Conservation (phyloP, 768 basidiomycete genomes). For the Megacollybia marginata region DNA sequence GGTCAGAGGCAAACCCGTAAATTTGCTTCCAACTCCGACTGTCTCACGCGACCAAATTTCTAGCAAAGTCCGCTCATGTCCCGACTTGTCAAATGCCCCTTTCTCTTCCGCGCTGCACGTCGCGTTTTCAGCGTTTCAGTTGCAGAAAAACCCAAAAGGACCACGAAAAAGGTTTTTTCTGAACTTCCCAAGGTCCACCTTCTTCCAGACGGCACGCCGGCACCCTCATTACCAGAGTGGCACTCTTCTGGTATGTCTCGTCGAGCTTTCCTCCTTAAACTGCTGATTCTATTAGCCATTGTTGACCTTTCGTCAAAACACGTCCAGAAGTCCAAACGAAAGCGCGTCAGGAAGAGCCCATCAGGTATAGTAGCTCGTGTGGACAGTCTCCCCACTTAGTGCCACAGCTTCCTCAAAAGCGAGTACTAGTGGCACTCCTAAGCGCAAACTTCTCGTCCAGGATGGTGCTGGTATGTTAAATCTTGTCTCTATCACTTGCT, state of each 20-base stretch:
- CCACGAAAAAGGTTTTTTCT: slow-evolving; percentile 42
- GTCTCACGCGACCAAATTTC: not conserved
- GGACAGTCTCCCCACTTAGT: no score
- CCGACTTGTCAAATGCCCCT: not conserved
- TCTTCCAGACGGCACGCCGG: slow-evolving; percentile 34
- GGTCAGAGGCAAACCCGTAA: no score
- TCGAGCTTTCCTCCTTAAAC: no score
- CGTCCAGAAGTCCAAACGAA: not conserved
- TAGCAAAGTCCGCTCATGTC: no score
- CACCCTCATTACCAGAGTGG: slow-evolving; percentile 37
- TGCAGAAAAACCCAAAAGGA: slow-evolving; percentile 12
- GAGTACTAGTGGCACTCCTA: not conserved
- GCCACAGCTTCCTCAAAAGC: no score
- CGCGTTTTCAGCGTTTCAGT: not conserved
- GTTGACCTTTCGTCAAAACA: no score
- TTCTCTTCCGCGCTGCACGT: not conserved
- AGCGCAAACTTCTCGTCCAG: not conserved
- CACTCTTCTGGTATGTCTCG: slow-evolving; percentile 16
- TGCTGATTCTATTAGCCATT: no score
- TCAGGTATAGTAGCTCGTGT: not conserved
- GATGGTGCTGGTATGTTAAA: not conserved
- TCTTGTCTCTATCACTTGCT: not conserved
- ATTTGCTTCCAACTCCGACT: not conserved
- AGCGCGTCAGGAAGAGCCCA: not conserved
- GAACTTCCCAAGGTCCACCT: slow-evolving; percentile 50